These are phyloP conservation scores for Neopestalotiopsis clavispora DNA, from an alignment of 2,329 filamentous ascomycete genomes.

Conservation along the genomic window DNA sequence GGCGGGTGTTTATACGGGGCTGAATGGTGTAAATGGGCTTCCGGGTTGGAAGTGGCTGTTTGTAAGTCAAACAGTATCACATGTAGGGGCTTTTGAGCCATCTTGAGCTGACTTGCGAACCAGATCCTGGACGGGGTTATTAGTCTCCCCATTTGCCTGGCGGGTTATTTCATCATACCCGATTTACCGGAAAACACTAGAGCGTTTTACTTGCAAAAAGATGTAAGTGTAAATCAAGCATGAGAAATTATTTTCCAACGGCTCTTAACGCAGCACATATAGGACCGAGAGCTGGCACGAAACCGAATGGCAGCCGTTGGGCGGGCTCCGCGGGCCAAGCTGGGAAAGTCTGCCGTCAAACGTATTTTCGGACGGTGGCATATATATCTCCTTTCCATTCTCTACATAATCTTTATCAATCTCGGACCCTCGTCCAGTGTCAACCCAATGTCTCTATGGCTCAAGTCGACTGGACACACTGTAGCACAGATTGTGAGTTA, in stretches of 20 bases:
- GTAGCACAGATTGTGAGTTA: conserved; percentile 48
- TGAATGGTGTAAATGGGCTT: conserved; percentile 54
- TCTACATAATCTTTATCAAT: conserved; percentile 46
- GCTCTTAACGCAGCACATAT: neutral
- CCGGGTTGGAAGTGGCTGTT: conserved; percentile 62
- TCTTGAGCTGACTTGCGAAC: neutral
- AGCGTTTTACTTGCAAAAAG: conserved; percentile 27
- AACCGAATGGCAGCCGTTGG: conserved; percentile 27
- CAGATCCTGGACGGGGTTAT: conserved; percentile 60
- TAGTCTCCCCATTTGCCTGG: conserved; percentile 58
- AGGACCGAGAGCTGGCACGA: conserved; percentile 27
- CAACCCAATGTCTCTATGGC: conserved; percentile 43
- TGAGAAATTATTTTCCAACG: neutral
- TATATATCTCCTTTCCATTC: conserved; percentile 39
- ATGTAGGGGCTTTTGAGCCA: neutral
- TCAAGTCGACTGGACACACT: conserved; percentile 47
- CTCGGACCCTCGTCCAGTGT: conserved; percentile 38
- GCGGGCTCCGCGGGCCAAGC: conserved; percentile 25
- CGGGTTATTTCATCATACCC: conserved; percentile 50
- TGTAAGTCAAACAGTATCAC: neutral
- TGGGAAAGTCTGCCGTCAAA: conserved; percentile 27
- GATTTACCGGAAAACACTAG: conserved; percentile 29
- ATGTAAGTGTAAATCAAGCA: neutral
- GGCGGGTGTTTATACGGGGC: conserved; percentile 55
- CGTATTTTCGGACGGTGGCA: conserved; percentile 36